Conservation (phyloP, 2,329 filamentous ascomycete species). For the Ilyonectria mors-panacis region DNA sequence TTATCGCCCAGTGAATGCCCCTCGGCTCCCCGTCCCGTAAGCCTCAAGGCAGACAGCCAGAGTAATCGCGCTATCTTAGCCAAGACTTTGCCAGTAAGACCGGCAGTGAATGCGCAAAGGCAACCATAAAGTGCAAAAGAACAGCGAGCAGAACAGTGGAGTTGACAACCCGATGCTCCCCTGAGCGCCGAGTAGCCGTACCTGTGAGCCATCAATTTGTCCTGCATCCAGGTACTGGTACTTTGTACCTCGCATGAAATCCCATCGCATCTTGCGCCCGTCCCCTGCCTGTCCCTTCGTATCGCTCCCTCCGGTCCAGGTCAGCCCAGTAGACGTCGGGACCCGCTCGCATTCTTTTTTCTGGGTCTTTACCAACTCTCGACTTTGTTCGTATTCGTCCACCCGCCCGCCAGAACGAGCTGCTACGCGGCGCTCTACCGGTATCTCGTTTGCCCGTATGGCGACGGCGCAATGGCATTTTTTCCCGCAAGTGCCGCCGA, state of each 20-base stretch:
- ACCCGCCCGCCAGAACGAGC: slow-evolving; percentile 15
- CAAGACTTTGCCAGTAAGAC: neutral
- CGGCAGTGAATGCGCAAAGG: slow-evolving; percentile 24
- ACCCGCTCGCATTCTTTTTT: slow-evolving; percentile 30
- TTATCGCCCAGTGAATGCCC: neutral
- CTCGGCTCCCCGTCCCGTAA: neutral
- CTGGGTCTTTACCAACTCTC: slow-evolving; percentile 24
- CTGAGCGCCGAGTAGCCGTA: slow-evolving; percentile 21
- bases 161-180: neutral
- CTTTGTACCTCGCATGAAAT: slow-evolving; percentile 43
- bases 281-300: slow-evolving; percentile 47
- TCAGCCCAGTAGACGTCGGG: slow-evolving; percentile 24
- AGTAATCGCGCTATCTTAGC: slow-evolving; percentile 5
- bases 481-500: slow-evolving; percentile 14
- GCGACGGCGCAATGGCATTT: neutral
- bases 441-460: slow-evolving; percentile 11
- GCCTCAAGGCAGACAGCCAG: slow-evolving; percentile 17
- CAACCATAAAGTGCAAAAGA: slow-evolving; percentile 30
- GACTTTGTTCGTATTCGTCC: slow-evolving; percentile 29
- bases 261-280: slow-evolving; percentile 42
- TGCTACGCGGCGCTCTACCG: slow-evolving; percentile 16
- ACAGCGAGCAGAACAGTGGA: slow-evolving; percentile 29
- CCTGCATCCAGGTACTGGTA: slow-evolving; percentile 42
- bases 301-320: slow-evolving; percentile 31
- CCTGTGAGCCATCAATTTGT: slow-evolving; percentile 32